phyloP scores from a whole-genome alignment of 2,329 filamentous ascomycete genomes.

The Fusarium graminum region DNA sequence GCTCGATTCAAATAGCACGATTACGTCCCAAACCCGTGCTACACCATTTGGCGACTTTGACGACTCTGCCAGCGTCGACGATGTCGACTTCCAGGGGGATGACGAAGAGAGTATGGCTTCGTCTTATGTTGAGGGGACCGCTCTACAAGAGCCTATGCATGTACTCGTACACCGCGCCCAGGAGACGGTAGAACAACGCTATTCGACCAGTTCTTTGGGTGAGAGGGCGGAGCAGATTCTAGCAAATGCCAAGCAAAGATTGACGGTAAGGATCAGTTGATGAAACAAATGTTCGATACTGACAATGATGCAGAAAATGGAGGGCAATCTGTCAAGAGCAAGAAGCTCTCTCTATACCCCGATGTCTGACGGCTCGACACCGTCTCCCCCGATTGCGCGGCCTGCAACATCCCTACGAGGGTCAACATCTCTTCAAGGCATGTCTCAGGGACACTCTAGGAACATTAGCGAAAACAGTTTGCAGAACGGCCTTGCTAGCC shows the following conservation, averaged over 20 bases:
- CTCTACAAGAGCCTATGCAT: conserved; percentile 44
- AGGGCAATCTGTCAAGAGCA: conserved; percentile 87
- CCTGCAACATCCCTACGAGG: conserved; percentile 47
- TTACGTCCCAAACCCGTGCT: conserved; percentile 64
- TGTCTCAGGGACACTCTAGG: conserved; percentile 49
- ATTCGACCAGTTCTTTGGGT: conserved; percentile 81
- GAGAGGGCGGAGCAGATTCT: conserved; percentile 90
- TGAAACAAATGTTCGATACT: conserved; percentile 18
- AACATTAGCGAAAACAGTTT: conserved; percentile 53
- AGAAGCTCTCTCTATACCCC: conserved; percentile 71
- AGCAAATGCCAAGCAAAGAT: conserved; percentile 88
- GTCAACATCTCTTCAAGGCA: conserved; percentile 29
- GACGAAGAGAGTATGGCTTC: conserved; percentile 75
- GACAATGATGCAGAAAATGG: conserved; percentile 78
- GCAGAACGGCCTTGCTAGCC: conserved; percentile 47
- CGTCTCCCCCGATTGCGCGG: conserved; percentile 62
- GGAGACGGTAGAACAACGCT: conserved; percentile 64
- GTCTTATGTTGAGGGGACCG: conserved; percentile 64
- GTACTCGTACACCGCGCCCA: conserved; percentile 31
- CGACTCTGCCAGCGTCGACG: conserved; percentile 71
- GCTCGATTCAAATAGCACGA: conserved; percentile 71
- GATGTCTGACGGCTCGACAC: conserved; percentile 64
- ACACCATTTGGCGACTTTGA: conserved; percentile 72
- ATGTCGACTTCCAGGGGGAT: conserved; percentile 75
- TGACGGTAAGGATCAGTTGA: conserved; percentile 74